Percentiles rank a stretch among this genome's conserved stretches.
These are phyloP conservation scores for Stylonectria norvegica DNA, from an alignment of 2,329 filamentous ascomycete species.

Conservation along the genomic window DNA sequence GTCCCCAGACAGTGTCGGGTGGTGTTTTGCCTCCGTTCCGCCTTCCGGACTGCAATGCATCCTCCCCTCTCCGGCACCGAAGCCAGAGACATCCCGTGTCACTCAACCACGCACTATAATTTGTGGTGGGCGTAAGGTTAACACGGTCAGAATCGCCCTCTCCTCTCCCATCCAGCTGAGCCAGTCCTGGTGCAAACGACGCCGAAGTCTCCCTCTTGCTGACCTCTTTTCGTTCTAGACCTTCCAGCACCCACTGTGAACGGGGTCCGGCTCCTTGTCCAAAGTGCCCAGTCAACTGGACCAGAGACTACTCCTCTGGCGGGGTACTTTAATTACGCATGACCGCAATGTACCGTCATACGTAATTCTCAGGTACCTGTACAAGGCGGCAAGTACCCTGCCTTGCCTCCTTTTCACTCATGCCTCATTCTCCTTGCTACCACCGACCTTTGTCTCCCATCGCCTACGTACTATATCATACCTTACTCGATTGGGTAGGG, in stretches of 20 bases:
- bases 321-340: slow-evolving; percentile 35
- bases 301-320: slow-evolving; percentile 13
- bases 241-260: slow-evolving; percentile 6
- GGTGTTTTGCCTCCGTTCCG: slow-evolving; percentile 22
- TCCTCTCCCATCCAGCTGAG: slow-evolving; percentile 2
- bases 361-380: slow-evolving; percentile 33
- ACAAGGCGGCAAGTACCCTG: slow-evolving; percentile 29
- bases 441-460: slow-evolving; percentile 1
- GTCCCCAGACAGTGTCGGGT: slow-evolving; percentile 25
- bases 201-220: slow-evolving; percentile 6
- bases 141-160: no score
- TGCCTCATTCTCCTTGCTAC: slow-evolving; percentile 8
- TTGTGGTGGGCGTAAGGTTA: no score
- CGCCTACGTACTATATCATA: background rate
- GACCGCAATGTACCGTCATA: slow-evolving; percentile 35
- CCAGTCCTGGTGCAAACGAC: slow-evolving; percentile 11
- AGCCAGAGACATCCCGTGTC: slow-evolving; percentile 25
- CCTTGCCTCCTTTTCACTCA: slow-evolving; percentile 11
- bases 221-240: slow-evolving; percentile 24
- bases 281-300: slow-evolving; percentile 18
- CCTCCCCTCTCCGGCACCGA: slow-evolving; percentile 15
- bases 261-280: slow-evolving; percentile 11
- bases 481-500: background rate
- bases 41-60: slow-evolving; percentile 13
- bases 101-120: slow-evolving; percentile 20